These are phyloP conservation scores for Penicillium atrosanguineum DNA, from an alignment of 495 filamentous ascomycete species.

Conservation along the genomic window DNA sequence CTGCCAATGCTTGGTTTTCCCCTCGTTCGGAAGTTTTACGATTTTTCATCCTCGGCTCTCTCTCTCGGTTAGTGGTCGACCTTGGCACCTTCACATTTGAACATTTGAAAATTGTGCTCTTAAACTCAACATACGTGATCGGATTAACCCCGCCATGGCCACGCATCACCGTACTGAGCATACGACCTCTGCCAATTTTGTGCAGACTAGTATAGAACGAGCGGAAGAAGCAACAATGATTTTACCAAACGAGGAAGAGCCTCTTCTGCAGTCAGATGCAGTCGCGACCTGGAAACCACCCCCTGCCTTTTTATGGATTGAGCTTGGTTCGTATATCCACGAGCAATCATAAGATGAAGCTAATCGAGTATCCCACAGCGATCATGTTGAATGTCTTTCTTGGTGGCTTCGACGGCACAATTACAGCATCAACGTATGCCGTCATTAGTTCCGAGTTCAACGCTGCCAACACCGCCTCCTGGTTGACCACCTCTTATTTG, in stretches of 20 bases:
- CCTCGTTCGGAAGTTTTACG: neutral
- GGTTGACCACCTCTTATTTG: constrained; percentile 64
- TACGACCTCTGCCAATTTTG: neutral
- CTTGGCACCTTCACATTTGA: neutral
- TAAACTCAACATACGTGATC: neutral
- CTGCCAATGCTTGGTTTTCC: neutral
- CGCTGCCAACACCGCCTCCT: constrained; percentile 58
- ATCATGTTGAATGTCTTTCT: constrained; percentile 68
- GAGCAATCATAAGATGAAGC: neutral
- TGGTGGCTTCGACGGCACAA: constrained; percentile 63
- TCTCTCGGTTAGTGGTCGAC: too few species aligned
- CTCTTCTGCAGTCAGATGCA: constrained; percentile 35
- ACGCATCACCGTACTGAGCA: neutral
- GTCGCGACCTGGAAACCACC: constrained; percentile 36
- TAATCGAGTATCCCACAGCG: constrained; percentile 24
- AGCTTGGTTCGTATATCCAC: constrained; percentile 33
- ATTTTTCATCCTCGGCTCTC: neutral
- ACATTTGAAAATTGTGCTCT: neutral
- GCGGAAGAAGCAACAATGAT: constrained; percentile 3
- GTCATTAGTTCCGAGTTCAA: constrained; percentile 69
- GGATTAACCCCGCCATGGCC: neutral
- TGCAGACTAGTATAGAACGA: neutral
- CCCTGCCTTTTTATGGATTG: constrained; percentile 43
- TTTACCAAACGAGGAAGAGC: constrained; percentile 29
- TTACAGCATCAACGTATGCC: constrained; percentile 64